A percentile compares a stretch with the other conserved stretches of the same genome.
Evolutionary conservation across 306 rosid genomes (phyloP).

Genomic region (Myrica gale): DNA sequence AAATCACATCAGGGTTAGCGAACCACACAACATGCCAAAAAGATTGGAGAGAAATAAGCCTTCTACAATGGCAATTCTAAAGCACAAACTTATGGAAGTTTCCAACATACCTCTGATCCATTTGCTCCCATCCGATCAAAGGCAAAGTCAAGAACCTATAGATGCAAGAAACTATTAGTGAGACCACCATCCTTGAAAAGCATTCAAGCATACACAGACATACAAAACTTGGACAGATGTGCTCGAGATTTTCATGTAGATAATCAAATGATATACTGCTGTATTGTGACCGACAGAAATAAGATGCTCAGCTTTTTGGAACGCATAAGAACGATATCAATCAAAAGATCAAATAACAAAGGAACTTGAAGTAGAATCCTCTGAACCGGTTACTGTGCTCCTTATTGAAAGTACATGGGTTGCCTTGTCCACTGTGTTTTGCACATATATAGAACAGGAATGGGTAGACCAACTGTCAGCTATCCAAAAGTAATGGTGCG

Average conservation of each 20-base stretch:
- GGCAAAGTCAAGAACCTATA: conserved; percentile 85
- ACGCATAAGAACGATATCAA: not conserved
- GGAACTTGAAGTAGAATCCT: not conserved
- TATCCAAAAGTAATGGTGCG: not conserved
- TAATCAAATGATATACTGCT: not conserved
- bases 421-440: not conserved
- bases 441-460: conserved; percentile 20
- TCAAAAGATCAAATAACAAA: not conserved
- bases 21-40: conserved; percentile 1
- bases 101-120: conserved; percentile 67
- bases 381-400: not conserved
- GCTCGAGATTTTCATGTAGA: not conserved
- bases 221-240: not conserved
- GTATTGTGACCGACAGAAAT: not conserved
- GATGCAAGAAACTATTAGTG: conserved; percentile 36
- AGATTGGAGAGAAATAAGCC: conserved; percentile 8
- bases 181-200: conserved; percentile 23
- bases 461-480: not conserved
- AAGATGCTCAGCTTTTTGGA: not conserved
- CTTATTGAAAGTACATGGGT: not conserved
- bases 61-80: not conserved
- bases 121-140: conserved; percentile 91
- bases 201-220: not conserved
- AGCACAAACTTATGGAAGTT: conserved; percentile 5
- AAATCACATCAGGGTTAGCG: conserved; percentile 10